Evolutionary conservation across 768 basidiomycete species (phyloP).

Genomic region (Cystobasidium tubakii): DNA sequence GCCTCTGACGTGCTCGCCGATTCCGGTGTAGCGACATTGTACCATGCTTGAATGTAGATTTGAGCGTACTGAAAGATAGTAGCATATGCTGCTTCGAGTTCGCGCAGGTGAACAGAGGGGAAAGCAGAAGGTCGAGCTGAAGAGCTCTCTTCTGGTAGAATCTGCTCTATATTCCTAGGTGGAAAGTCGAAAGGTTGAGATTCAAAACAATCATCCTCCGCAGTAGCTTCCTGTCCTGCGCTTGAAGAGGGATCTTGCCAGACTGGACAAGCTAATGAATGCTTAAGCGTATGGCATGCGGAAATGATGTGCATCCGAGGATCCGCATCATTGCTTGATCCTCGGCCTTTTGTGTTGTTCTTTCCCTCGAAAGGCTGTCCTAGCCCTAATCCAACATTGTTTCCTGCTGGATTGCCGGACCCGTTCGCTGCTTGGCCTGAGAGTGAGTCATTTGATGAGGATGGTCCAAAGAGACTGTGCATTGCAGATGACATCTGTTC

Average conservation of each 20-base stretch:
- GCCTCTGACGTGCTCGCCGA: neutral
- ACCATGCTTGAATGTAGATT: constrained; percentile 4
- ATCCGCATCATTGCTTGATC: constrained; percentile 13
- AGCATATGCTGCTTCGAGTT: constrained; percentile 20
- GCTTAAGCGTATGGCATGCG: constrained; percentile 14
- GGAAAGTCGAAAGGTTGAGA: constrained; percentile 18
- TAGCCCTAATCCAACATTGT: neutral
- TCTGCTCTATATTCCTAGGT: constrained; percentile 11
- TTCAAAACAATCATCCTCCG: constrained; percentile 22
- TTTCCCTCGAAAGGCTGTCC: constrained; percentile 10
- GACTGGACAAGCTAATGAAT: constrained; percentile 16
- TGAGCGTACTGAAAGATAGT: constrained; percentile 30
- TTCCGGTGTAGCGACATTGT: neutral
- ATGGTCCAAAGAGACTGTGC: neutral
- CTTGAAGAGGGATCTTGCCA: constrained; percentile 10
- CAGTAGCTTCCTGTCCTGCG: neutral
- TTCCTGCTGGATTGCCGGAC: neutral
- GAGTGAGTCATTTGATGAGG: neutral
- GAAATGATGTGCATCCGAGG: constrained; percentile 25
- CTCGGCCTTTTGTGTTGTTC: neutral
- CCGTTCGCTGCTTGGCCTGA: neutral
- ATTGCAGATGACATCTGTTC: neutral
- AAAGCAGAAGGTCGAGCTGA: neutral
- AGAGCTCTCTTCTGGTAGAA: neutral
- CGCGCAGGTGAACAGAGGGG: constrained; percentile 6